Base-by-base conservation (phyloP, 2,329 filamentous ascomycete species). In the Aspergillus piperis region DNA sequence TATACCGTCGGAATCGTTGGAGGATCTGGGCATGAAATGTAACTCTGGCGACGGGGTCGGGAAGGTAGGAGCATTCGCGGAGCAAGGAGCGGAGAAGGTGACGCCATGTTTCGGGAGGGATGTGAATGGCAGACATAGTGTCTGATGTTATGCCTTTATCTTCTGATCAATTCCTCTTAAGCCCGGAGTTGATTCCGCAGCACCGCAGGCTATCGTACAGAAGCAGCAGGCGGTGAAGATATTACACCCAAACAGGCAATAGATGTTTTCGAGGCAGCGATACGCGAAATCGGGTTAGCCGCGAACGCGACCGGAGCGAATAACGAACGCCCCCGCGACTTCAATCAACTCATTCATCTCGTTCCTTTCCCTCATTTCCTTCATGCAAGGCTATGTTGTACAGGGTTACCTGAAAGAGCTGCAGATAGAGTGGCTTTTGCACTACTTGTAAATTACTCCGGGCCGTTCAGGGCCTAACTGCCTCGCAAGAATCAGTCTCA, bases 51-150 rank as follows among this genome's bases (percentile, higher is more conserved):
- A 78, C 73, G 1, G 82, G 78, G 68, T 88, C 85, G 27, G 86
- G 85, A 41, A 88, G 81, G 66, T 88, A 88, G 58, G 82, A 81
- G 63, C 80, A 80, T 75, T 88, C 83, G 61, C 86, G 82, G 41
- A 88, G 80, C 8, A 86, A 78, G 23, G 81, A 78, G 52, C 86
- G 83, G 64, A 85, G 78, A 49, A 86, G 73, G 68, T 83, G 81
- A 30, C 68, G 70, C 76, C 76, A 78, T 69, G 69, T 54, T 36
- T 54, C 57, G 19, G 23, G 54, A 23, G 69, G 64, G 57, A 66
- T 68, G 56, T 70, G 68, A 51, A 68, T 64, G 19, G 61, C 64
- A 25, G 48, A 25, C 52, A 62, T 59, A 53, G 42, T 17, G 23
- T 19, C 17, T 13, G 49, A 13, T 25, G 11, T 11, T 42, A 36